phyloP scores from a whole-genome alignment of 163 green algal species.

The Scenedesmus sp. region DNA sequence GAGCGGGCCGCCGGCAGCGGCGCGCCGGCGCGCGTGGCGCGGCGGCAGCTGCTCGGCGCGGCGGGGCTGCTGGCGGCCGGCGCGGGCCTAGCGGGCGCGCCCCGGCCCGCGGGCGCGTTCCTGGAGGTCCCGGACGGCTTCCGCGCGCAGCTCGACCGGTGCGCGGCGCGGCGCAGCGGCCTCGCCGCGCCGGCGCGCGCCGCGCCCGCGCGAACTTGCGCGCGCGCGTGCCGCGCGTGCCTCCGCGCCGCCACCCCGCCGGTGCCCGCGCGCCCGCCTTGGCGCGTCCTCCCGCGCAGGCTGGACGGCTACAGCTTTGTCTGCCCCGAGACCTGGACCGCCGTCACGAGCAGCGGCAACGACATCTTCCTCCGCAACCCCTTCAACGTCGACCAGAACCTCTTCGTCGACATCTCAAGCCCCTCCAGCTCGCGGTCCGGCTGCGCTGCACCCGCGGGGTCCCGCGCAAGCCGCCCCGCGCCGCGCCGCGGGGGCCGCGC shows the following conservation, averaged over 20 bases:
- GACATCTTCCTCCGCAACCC: slow-evolving; percentile 94
- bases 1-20: neutral
- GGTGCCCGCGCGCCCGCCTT: no score
- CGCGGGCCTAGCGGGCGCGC: neutral
- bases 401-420: slow-evolving; percentile 93
- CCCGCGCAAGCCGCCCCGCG: no score
- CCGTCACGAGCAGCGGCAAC: slow-evolving; percentile 86
- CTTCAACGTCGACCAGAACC: slow-evolving; percentile 87
- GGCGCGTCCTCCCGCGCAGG: slow-evolving; percentile 66
- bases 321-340: slow-evolving; percentile 81
- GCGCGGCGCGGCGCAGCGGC: neutral
- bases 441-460: no score
- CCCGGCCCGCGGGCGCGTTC: neutral
- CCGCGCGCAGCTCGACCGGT: slow-evolving; percentile 27
- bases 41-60: slow-evolving; percentile 19
- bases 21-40: no score
- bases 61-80: slow-evolving; percentile 24
- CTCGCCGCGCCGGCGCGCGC: neutral
- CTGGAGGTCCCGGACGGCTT: slow-evolving; percentile 21
- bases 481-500: no score
- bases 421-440: slow-evolving; percentile 74
- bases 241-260: no score
- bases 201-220: no score
- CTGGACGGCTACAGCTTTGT: slow-evolving; percentile 90
- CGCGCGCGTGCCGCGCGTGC: no score